Evolutionary conservation across 2,329 filamentous ascomycete genomes (phyloP).

Genomic region (Sarocladiaceae sp.): DNA sequence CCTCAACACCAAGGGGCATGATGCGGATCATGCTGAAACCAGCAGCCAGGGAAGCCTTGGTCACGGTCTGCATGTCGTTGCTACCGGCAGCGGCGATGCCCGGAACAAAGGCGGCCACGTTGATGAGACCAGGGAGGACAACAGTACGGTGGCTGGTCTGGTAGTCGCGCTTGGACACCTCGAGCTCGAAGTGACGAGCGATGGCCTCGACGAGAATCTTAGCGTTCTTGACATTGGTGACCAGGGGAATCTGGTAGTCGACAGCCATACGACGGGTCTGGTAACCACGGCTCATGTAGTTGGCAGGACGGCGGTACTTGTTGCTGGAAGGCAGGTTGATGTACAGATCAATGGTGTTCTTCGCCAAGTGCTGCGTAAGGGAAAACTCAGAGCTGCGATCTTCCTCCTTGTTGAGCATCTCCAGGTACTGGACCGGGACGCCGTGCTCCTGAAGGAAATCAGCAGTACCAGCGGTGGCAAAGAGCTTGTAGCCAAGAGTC

Average conservation of each 20-base stretch:
- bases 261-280: slow-evolving; percentile 96
- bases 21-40: slow-evolving; percentile 79
- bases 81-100: slow-evolving; percentile 62
- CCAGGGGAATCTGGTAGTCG: slow-evolving; percentile 91
- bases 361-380: slow-evolving; percentile 90
- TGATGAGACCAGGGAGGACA: slow-evolving; percentile 70
- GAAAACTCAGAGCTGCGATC: slow-evolving; percentile 95
- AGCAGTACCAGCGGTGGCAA: slow-evolving; percentile 92
- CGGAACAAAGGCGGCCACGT: slow-evolving; percentile 76
- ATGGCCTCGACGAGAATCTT: slow-evolving; percentile 96
- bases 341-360: slow-evolving; percentile 97
- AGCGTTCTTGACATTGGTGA: slow-evolving; percentile 98
- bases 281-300: slow-evolving; percentile 98
- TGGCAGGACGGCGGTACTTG: slow-evolving; percentile 91
- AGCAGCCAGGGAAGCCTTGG: slow-evolving; percentile 67
- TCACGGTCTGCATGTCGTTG: slow-evolving; percentile 64
- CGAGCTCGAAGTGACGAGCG: slow-evolving; percentile 79
- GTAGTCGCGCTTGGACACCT: slow-evolving; percentile 79
- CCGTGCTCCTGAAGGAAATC: slow-evolving; percentile 94
- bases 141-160: slow-evolving; percentile 83
- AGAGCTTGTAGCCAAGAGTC: slow-evolving; percentile 90
- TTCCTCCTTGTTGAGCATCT: slow-evolving; percentile 75
- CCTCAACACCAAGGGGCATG: slow-evolving; percentile 71
- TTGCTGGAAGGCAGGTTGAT: slow-evolving; percentile 99
- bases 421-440: slow-evolving; percentile 88